Percentiles rank a stretch among this genome's conserved stretches.
Conservation (phyloP, 2,329 filamentous ascomycete species). For the Alternaria metachromatica region DNA sequence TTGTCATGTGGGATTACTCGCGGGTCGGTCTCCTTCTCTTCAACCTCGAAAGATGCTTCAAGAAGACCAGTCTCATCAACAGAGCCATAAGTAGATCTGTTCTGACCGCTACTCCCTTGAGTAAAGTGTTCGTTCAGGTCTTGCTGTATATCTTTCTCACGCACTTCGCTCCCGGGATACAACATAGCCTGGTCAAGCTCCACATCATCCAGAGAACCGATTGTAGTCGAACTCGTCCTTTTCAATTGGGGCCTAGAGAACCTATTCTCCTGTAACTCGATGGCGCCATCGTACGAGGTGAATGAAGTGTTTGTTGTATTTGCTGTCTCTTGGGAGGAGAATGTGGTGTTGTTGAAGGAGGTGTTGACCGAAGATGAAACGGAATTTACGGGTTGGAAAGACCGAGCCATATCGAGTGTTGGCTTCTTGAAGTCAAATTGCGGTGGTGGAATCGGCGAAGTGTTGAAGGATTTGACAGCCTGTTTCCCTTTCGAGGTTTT, state of each 20-base stretch:
- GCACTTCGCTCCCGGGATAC: conserved; percentile 9
- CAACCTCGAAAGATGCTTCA: conserved; percentile 19
- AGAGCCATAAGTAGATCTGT: conserved; percentile 35
- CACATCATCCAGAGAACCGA: conserved; percentile 26
- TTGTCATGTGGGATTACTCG: not conserved
- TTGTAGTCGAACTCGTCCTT: conserved; percentile 28
- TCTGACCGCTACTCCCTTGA: conserved; percentile 23
- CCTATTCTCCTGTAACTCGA: conserved; percentile 1
- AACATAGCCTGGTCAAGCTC: conserved; percentile 14
- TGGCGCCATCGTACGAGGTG: conserved; percentile 13
- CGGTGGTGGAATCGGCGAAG: not conserved
- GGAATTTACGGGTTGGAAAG: conserved; percentile 20
- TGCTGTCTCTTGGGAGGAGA: conserved; percentile 33
- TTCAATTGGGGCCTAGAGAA: conserved; percentile 9
- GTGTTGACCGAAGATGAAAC: conserved; percentile 26
- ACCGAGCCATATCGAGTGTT: conserved; percentile 25
- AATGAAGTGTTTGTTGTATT: conserved; percentile 37
- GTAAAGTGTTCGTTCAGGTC: conserved; percentile 6
- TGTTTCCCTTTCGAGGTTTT: conserved; percentile 35
- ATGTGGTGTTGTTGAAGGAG: conserved; percentile 29
- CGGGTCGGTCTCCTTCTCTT: conserved; percentile 5
- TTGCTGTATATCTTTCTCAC: conserved; percentile 5
- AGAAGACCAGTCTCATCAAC: conserved; percentile 30
- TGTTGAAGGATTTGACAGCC: conserved; percentile 7
- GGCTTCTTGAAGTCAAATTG: conserved; percentile 30